Conservation (phyloP, 2,329 filamentous ascomycete species). For the Fusarium paranaense region DNA sequence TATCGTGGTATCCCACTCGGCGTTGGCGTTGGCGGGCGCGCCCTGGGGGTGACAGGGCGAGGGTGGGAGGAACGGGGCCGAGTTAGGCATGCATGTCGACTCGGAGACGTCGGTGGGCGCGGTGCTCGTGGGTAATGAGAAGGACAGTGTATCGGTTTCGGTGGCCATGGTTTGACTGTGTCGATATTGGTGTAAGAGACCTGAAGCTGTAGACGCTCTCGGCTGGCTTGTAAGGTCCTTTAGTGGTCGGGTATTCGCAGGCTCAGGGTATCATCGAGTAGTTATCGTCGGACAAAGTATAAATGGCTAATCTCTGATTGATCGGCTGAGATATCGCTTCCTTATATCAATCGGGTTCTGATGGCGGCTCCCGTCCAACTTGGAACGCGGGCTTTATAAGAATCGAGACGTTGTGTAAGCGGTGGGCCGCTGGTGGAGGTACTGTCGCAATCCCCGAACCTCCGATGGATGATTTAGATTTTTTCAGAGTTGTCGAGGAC, state of each 20-base stretch:
- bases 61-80: slow-evolving; percentile 27
- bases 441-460: slow-evolving; percentile 34
- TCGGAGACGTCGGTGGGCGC: slow-evolving; percentile 47
- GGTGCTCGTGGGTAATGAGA: slow-evolving; percentile 48
- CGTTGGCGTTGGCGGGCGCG: slow-evolving; percentile 4
- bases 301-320: background rate
- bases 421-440: slow-evolving; percentile 16
- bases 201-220: slow-evolving; percentile 18
- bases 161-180: slow-evolving; percentile 43
- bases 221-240: slow-evolving; percentile 8
- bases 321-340: background rate
- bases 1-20: slow-evolving; percentile 49
- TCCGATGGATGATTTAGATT: slow-evolving; percentile 20
- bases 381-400: slow-evolving; percentile 18
- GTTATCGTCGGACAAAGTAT: background rate
- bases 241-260: background rate
- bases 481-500: slow-evolving; percentile 1
- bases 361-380: slow-evolving; percentile 3
- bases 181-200: background rate
- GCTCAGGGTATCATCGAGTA: slow-evolving; percentile 30
- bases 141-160: slow-evolving; percentile 49
- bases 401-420: slow-evolving; percentile 31
- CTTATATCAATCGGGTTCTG: background rate
- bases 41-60: slow-evolving; percentile 25
- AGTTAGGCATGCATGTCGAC: slow-evolving; percentile 43